Evolutionary conservation across 2,329 filamentous ascomycete genomes (phyloP).

Genomic region (Monosporascus sp.): DNA sequence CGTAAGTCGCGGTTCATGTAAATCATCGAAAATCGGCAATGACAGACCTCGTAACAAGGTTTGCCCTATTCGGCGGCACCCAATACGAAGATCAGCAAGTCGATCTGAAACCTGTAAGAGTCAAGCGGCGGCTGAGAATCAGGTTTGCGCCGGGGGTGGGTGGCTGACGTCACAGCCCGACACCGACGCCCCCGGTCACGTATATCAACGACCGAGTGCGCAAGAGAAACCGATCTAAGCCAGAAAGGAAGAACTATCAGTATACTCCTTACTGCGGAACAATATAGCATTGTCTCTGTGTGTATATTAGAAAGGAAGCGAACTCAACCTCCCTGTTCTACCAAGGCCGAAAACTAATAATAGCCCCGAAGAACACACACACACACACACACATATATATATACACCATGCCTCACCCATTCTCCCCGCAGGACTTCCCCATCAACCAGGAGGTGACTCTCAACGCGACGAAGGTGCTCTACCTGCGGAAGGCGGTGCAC

Average conservation of each 20-base stretch:
- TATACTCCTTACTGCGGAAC: too few relatives aligned
- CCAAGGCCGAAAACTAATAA: neutral
- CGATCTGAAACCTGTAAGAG: neutral
- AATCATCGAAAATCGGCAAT: neutral
- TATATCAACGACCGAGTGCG: too few relatives aligned
- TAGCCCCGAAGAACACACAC: too few relatives aligned
- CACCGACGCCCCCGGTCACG: neutral
- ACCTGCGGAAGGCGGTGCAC: constrained; percentile 26
- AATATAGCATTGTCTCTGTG: too few relatives aligned
- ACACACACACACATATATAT: neutral
- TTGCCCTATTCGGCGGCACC: neutral
- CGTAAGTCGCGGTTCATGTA: neutral
- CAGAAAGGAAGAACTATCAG: too few relatives aligned
- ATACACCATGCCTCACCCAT: constrained; percentile 25
- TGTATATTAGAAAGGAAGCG: too few relatives aligned
- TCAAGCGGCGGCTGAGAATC: neutral
- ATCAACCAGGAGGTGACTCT: constrained; percentile 20
- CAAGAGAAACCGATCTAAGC: too few relatives aligned
- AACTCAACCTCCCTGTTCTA: too few relatives aligned
- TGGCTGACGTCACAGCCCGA: neutral
- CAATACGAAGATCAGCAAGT: neutral
- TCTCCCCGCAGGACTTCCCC: constrained; percentile 29
- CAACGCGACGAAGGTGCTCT: constrained; percentile 21
- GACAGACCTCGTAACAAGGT: neutral
- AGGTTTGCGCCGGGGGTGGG: neutral